phyloP scores from a whole-genome alignment of 2,329 filamentous ascomycete species.

The Blastomyces gilchristii region DNA sequence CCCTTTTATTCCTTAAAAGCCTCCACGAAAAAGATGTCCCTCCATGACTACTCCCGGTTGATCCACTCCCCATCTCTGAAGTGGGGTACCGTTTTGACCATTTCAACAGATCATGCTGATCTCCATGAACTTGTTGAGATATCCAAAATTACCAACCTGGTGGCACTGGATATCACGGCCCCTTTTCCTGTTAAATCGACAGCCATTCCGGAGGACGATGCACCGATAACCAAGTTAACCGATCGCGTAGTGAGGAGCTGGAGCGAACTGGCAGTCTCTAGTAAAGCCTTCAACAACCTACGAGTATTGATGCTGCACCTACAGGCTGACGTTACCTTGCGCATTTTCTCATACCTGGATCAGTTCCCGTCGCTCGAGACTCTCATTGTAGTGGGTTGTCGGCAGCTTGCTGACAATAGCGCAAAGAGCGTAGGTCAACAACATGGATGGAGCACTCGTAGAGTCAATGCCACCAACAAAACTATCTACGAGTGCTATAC shows the following conservation, averaged over 20 bases:
- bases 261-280: slow-evolving; percentile 28
- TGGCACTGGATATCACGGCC: slow-evolving; percentile 29
- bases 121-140: slow-evolving; percentile 31
- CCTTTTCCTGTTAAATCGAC: slow-evolving; percentile 14
- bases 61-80: slow-evolving; percentile 23
- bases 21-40: slow-evolving; percentile 21
- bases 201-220: slow-evolving; percentile 9
- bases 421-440: slow-evolving; percentile 14
- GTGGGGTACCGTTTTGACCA: slow-evolving; percentile 30
- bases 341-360: slow-evolving; percentile 27
- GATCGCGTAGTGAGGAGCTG: slow-evolving; percentile 35
- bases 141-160: slow-evolving; percentile 31
- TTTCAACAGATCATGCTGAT: slow-evolving; percentile 25
- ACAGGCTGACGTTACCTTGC: slow-evolving; percentile 25
- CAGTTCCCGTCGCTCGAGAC: slow-evolving; percentile 28
- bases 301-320: slow-evolving; percentile 28
- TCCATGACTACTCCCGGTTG: slow-evolving; percentile 29
- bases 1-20: slow-evolving; percentile 26
- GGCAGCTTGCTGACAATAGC: slow-evolving; percentile 19
- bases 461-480: background rate
- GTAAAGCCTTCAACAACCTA: slow-evolving; percentile 30
- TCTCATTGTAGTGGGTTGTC: slow-evolving; percentile 28
- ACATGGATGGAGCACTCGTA: slow-evolving; percentile 23
- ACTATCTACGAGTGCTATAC: slow-evolving; percentile 4
- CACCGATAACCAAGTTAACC: slow-evolving; percentile 20